phyloP scores from a whole-genome alignment of 345 rosid species.

The Odontarrhena argentea region DNA sequence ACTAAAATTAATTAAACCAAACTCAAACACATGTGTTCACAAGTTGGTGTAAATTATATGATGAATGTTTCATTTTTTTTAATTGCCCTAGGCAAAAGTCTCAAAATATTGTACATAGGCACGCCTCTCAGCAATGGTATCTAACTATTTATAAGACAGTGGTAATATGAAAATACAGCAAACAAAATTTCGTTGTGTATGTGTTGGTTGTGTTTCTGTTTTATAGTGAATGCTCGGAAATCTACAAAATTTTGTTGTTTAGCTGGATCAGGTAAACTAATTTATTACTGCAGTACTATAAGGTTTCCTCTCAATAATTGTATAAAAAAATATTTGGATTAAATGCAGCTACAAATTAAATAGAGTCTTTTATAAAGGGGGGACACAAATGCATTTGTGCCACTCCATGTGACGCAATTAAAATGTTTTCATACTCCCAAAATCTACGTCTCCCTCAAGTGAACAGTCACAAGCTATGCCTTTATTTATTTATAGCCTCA shows the following conservation, averaged over 20 bases:
- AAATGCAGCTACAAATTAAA: slow-evolving; percentile 21
- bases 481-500: slow-evolving; percentile 36
- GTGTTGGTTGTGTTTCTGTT: slow-evolving; percentile 17
- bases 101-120: too few relatives aligned
- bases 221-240: slow-evolving; percentile 21
- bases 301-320: slow-evolving; percentile 20
- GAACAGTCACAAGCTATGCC: slow-evolving; percentile 37
- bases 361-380: neutral
- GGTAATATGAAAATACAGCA: neutral
- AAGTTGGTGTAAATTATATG: too few relatives aligned
- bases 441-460: slow-evolving; percentile 29
- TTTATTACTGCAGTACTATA: neutral
- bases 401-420: slow-evolving; percentile 35
- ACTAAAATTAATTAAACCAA: too few relatives aligned
- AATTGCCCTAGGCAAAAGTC: too few relatives aligned
- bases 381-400: slow-evolving; percentile 33
- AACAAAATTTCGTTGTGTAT: neutral
- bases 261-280: slow-evolving; percentile 24
- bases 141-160: neutral
- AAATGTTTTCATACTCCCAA: slow-evolving; percentile 10
- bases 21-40: too few relatives aligned
- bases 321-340: slow-evolving; percentile 28
- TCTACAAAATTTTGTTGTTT: slow-evolving; percentile 27
- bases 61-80: too few relatives aligned
- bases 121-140: neutral